Conservation (phyloP, 2,329 filamentous ascomycete species). For the Fusarium decemcellulare region DNA sequence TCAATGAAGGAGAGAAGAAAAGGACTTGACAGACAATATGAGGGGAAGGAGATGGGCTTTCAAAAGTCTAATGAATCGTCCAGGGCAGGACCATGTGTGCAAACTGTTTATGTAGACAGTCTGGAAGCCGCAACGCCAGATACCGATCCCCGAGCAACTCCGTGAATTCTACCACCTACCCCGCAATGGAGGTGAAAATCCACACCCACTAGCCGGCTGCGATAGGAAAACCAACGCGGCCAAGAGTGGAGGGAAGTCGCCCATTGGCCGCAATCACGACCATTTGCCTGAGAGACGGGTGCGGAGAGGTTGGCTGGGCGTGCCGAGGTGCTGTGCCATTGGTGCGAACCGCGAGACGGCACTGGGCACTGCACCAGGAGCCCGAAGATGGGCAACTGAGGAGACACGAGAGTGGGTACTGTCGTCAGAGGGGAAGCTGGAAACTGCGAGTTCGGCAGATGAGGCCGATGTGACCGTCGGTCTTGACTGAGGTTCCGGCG, state of each 20-base stretch:
- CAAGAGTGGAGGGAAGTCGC: conserved; percentile 15
- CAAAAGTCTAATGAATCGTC: conserved; percentile 19
- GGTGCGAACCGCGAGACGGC: conserved; percentile 35
- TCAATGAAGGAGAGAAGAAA: conserved; percentile 28
- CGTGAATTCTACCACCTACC: conserved; percentile 40
- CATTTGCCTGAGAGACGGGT: conserved; percentile 30
- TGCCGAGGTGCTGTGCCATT: conserved; percentile 44
- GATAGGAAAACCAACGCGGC: conserved; percentile 45
- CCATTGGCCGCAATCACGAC: conserved; percentile 34
- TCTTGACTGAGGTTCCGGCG: conserved; percentile 20
- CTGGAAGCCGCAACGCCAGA: conserved; percentile 40
- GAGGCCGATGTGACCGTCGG: conserved; percentile 37
- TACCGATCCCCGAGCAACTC: conserved; percentile 50
- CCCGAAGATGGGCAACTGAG: conserved; percentile 26
- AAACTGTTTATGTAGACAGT: conserved; percentile 44
- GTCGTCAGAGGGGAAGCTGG: conserved; percentile 5
- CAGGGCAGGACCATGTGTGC: conserved; percentile 20
- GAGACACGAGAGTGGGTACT: conserved; percentile 24
- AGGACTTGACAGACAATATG: conserved; percentile 28
- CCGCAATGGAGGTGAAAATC: conserved; percentile 47
- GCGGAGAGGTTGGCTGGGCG: conserved; percentile 31
- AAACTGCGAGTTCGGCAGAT: conserved; percentile 37
- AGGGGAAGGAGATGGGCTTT: conserved; percentile 33
- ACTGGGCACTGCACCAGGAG: neutral
- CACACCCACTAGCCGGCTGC: conserved; percentile 36